Base-by-base conservation (phyloP, 345 rosid species). In the Hypericum androsaemum region DNA sequence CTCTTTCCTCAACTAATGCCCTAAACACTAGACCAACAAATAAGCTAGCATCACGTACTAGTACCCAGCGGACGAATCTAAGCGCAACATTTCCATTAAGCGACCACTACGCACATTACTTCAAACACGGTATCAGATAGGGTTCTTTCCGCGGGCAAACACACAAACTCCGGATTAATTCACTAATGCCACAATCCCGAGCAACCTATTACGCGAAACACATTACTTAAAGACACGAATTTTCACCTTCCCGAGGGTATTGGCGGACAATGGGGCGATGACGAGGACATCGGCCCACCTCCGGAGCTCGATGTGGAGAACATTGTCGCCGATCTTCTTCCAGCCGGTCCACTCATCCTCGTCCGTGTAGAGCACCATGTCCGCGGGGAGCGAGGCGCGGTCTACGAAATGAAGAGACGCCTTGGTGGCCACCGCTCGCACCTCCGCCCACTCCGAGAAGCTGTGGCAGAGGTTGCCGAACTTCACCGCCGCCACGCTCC, bases 251-350 rank as follows among this genome's bases (percentile, higher is more conserved):
- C 82, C 97, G 54, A 92, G 79, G 6, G 97, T 88, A 80, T 92
- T 88, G 3, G 97, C 95, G 14, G 97, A 92, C 45, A 92, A 68
- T 5, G 97, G 97, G 52, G 97, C 97, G 57, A 88, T 76, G 62
- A 85, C 88, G 75, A 88, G 67, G 61, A 92, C 73, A 77, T 92
- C 97, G 64, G 98, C 97, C 98, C 95, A 92, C 39, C 81, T 74
- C 50, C 88, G 69, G 47, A 92, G 89, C 61, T 92, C 94, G 55
- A 92, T 84, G 70, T 88, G 98, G 61, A 88, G 95, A 35, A 92
- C 95, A 7, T 57, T 75, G 60, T 92, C 98, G 53, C 98, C 97
- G 42, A 92, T 65, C 59, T 77, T 85, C 1, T 56, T 80, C 98
- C 98, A 92, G 61, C 76, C 72, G 13, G 86, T 72, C 98, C 94